phyloP scores from a whole-genome alignment of 495 filamentous ascomycete species.

The Poronia punctata region DNA sequence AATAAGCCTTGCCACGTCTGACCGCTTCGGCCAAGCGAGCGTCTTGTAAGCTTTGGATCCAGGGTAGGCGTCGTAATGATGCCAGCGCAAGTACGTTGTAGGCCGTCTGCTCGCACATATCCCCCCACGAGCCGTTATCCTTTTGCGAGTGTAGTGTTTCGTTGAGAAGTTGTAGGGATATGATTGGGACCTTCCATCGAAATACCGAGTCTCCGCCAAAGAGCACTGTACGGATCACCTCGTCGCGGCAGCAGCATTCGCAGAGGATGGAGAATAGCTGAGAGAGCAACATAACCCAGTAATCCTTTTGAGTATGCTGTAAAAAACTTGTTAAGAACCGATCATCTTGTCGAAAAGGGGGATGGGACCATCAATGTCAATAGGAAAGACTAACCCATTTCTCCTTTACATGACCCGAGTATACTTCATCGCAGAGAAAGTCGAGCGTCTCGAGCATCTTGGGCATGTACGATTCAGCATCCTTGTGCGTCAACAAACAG shows the following conservation, averaged over 20 bases:
- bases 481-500: slow-evolving; percentile 15
- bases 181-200: neutral
- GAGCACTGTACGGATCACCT: too few relatives aligned
- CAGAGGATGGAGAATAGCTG: too few relatives aligned
- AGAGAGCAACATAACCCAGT: too few relatives aligned
- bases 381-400: slow-evolving; percentile 9
- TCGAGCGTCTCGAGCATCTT: slow-evolving; percentile 1
- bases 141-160: neutral
- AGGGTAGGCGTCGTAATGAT: slow-evolving; percentile 1
- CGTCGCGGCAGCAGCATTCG: too few relatives aligned
- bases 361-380: neutral
- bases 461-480: neutral
- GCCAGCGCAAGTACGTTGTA: slow-evolving; percentile 2
- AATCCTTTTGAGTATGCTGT: neutral
- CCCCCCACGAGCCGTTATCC: neutral
- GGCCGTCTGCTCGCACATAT: slow-evolving; percentile 2
- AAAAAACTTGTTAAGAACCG: slow-evolving; percentile 6
- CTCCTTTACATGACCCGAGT: neutral
- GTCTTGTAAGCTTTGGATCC: neutral
- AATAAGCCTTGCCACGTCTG: slow-evolving; percentile 3
- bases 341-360: neutral
- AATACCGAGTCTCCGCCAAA: too few relatives aligned
- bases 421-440: neutral
- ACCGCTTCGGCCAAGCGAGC: neutral
- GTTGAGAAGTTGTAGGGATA: neutral